phyloP scores from a whole-genome alignment of 805 yeast genomes.

The Wickerhamiella cacticola region DNA sequence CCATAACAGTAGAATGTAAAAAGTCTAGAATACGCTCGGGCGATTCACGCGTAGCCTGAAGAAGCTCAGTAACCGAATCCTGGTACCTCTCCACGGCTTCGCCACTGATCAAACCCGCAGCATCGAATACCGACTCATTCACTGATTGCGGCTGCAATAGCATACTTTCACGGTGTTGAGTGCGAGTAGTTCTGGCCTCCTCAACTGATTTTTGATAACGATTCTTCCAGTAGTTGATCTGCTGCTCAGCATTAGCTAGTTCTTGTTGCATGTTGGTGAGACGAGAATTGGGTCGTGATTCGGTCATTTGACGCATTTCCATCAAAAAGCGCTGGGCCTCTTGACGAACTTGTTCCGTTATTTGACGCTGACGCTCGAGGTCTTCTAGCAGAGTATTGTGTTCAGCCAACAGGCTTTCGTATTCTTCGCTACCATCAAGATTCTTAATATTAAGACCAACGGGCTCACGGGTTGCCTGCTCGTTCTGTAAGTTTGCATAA shows the following conservation, averaged over 20 bases:
- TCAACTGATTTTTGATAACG: conserved; percentile 25
- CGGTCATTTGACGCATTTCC: conserved; percentile 32
- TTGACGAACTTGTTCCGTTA: conserved; percentile 30
- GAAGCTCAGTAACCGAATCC: conserved; percentile 27
- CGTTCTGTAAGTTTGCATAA: conserved; percentile 7
- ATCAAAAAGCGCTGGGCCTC: conserved; percentile 29
- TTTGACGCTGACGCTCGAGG: conserved; percentile 22
- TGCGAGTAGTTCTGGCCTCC: conserved; percentile 22
- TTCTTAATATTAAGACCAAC: conserved; percentile 1
- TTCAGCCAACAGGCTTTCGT: conserved; percentile 1
- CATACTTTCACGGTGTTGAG: conserved; percentile 3
- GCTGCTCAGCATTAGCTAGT: conserved; percentile 26
- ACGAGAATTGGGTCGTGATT: conserved; percentile 17
- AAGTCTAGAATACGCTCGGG: conserved; percentile 18
- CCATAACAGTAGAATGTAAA: conserved; percentile 16
- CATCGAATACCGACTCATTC: conserved; percentile 9
- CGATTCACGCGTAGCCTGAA: conserved; percentile 25
- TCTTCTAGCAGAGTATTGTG: conserved; percentile 16
- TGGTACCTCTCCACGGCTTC: conserved; percentile 25
- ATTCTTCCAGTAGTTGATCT: conserved; percentile 29
- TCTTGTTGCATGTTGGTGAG: conserved; percentile 13
- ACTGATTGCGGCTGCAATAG: neutral
- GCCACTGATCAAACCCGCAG: conserved; percentile 25
- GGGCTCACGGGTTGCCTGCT: conserved; percentile 5
- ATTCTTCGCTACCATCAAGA: neutral